Base-by-base conservation (phyloP, 2,329 filamentous ascomycete genomes). In the Talaromyces marneffei region DNA sequence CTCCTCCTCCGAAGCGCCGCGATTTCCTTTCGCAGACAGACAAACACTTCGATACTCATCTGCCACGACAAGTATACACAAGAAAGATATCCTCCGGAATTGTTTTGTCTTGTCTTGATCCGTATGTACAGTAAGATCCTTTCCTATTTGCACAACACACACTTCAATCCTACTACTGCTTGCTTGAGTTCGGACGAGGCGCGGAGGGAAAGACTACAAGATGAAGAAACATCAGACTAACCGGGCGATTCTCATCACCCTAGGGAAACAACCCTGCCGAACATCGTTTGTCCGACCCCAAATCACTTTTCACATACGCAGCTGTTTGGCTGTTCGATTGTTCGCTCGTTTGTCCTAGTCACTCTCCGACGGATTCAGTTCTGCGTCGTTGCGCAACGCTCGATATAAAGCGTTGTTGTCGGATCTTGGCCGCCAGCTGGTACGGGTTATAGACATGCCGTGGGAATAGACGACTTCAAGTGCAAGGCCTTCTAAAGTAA, bases 191-290 rank as follows among this genome's bases (percentile, higher is more conserved):
- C 48, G 29, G 48, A 52, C n/a, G 29, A 52, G 29, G 48, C 48
- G 48, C 48, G 48, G 27, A 20, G 29, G n/a, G 48, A 52, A 55
- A 55, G 35, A 40, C n/a, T n/a, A 35, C 52, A 35, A 29, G 52
- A 40, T 55, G 52, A 40, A 54, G 52, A 55, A 55, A 55, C 52
- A 27, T 29, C 33, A 55, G 52, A 55, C 52, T 55, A 55, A 55
- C 44, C 44, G 25, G 29, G 44, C 44, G 25, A 48, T 40, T 39
- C 52, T 40, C 14, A 16, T 39, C 35, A 14, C 29, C 20, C 18
- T 55, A 55, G 52, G 52, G 35, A 40, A 55, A 39, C 33, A 35
- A n/a, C 52, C 20, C 52, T 40, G 52, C 25, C 52, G 20, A 40
- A 55, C 20, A 18, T 14, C 29, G 48, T 52, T 33, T 52, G n/a